phyloP scores from a whole-genome alignment of 805 yeast species.

The Candida glaebosa region DNA sequence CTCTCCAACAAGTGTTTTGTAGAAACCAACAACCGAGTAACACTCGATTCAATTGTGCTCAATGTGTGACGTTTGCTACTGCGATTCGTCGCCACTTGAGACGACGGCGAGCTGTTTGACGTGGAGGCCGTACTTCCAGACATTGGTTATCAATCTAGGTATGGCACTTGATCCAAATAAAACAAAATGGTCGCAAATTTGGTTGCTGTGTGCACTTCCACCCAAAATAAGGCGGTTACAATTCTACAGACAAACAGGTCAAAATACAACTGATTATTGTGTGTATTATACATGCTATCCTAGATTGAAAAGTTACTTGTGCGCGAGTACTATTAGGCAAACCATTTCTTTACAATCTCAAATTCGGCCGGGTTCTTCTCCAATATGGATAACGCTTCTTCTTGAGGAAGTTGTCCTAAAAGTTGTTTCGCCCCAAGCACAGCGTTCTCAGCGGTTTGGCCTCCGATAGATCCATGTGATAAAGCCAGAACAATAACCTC shows the following conservation, averaged over 20 bases:
- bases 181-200: not conserved
- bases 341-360: slow-evolving; percentile 57
- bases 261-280: too few relatives aligned
- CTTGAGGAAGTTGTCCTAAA: slow-evolving; percentile 62
- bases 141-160: not conserved
- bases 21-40: slow-evolving; percentile 74
- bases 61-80: slow-evolving; percentile 21
- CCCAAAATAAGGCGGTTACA: too few relatives aligned
- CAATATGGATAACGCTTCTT: slow-evolving; percentile 61
- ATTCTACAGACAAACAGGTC: too few relatives aligned
- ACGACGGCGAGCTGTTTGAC: slow-evolving; percentile 5
- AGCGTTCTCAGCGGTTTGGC: slow-evolving; percentile 65
- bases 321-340: slow-evolving; percentile 24
- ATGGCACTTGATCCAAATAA: not conserved
- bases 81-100: not conserved
- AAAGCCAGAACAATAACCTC: slow-evolving; percentile 74
- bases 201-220: too few relatives aligned
- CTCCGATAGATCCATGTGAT: slow-evolving; percentile 60
- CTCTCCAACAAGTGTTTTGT: slow-evolving; percentile 87
- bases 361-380: slow-evolving; percentile 57
- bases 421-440: slow-evolving; percentile 62
- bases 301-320: not conserved
- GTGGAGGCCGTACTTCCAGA: slow-evolving; percentile 4
- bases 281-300: not conserved
- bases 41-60: slow-evolving; percentile 69